A percentile compares a stretch with the other conserved stretches of the same genome.
Conservation (phyloP, 148 eudicot genomes). For the Vaccinium macrocarpon region DNA sequence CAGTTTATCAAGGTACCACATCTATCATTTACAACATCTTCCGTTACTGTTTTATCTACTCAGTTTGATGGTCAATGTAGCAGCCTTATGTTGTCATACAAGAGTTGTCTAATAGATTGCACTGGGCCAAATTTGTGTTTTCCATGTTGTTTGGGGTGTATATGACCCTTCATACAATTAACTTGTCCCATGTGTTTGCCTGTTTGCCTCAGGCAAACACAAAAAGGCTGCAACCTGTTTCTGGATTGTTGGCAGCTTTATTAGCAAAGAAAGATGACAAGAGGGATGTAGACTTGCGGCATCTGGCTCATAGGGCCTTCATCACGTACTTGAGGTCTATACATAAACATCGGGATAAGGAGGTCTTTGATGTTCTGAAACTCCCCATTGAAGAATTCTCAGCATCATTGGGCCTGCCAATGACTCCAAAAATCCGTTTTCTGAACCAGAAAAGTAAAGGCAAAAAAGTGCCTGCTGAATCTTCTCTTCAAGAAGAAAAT, state of each 20-base stretch:
- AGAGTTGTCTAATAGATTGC: background rate
- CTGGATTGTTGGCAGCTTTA: slow-evolving; percentile 63
- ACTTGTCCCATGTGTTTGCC: slow-evolving; percentile 5
- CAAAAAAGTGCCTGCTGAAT: slow-evolving; percentile 31
- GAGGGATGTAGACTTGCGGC: slow-evolving; percentile 45
- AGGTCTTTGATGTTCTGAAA: slow-evolving; percentile 71
- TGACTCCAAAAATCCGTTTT: slow-evolving; percentile 79
- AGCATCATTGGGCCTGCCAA: slow-evolving; percentile 86
- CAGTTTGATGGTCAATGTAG: background rate
- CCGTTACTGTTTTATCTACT: background rate
- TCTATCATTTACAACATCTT: background rate
- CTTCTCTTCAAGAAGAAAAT: slow-evolving; percentile 31
- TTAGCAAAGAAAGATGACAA: slow-evolving; percentile 40
- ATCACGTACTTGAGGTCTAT: slow-evolving; percentile 76
- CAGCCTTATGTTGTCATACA: slow-evolving; percentile 8
- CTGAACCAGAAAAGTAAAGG: slow-evolving; percentile 46
- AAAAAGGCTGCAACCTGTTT: slow-evolving; percentile 59
- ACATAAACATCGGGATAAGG: slow-evolving; percentile 66
- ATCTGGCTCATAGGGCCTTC: slow-evolving; percentile 76
- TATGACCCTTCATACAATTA: background rate
- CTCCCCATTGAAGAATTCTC: slow-evolving; percentile 74
- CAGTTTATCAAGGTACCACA: slow-evolving; percentile 44
- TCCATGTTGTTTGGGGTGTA: background rate
- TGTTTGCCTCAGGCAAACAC: slow-evolving; percentile 51
- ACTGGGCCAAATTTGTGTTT: background rate